Base-by-base conservation (phyloP, 768 basidiomycete genomes). In the Glaciozyma martinii region DNA sequence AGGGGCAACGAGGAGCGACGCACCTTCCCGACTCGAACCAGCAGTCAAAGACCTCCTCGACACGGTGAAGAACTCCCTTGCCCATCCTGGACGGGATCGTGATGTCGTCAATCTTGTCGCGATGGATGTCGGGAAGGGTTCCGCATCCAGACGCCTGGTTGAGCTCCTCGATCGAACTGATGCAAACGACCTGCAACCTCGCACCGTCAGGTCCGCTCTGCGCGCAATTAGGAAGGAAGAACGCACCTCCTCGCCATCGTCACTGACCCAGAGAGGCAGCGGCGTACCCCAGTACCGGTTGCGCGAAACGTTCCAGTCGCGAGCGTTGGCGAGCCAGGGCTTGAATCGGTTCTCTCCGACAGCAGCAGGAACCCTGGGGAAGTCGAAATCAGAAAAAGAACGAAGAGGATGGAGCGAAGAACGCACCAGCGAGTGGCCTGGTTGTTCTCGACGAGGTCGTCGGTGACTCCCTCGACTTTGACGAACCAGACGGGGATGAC, bases 1-100 rank as follows among this genome's bases (percentile, higher is more conserved):
- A n/a, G 15, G 21, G 33, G 30, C 10, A 27, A 43, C 62, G 3
- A 42, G 21, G 30, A 30, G 10, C 5, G 43, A 71, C 83, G 66
- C 70, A 91, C 91, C 89, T 91, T 79, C 95, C 95, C 6, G 94
- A 98, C 78, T 99, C 95, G 75, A 99, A 99, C 95, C 95, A 99
- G 74, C 95, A 99, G 75, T 99, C 95, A 75, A 99, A 98, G 44
- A 99, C 91, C 76, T 98, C 95, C 65, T 95, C 90, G n/a, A 97
- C 82, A 56, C 95, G 86, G 77, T 82, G 89, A 29, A 99, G 78
- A 16, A 78, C 77, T 21, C 94, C 94, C 72, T 90, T 93, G 59
- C 93, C 94, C 75, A 83, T 78, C 75, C 86, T 80, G 25, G 92
- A 95, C 15, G 94, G 95, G 73, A 98, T 97, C 57, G 90, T 93